These are phyloP conservation scores for Lolium multiflorum DNA, from an alignment of 176 grass and related monocot species.

Conservation along the genomic window DNA sequence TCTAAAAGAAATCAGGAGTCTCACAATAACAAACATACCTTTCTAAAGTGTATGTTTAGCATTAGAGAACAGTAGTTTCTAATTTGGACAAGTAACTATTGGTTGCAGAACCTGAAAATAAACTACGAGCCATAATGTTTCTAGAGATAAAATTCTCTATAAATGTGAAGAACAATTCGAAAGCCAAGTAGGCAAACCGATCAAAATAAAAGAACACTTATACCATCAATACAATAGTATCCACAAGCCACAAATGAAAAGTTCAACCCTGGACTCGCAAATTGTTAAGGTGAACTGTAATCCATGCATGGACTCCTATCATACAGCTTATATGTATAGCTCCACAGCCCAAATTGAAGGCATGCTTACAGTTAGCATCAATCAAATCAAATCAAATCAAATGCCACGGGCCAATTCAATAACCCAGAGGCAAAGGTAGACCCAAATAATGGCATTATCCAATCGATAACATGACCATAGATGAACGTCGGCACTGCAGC, in stretches of 20 bases:
- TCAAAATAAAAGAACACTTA: neutral
- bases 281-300: neutral
- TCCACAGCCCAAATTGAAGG: neutral
- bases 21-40: neutral
- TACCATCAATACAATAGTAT: neutral
- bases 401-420: neutral
- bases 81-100: neutral
- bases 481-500: neutral
- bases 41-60: neutral
- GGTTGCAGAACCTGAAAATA: neutral
- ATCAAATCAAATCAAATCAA: neutral
- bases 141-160: neutral
- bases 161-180: neutral
- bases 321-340: neutral
- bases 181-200: neutral
- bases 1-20: neutral
- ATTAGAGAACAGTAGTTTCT: neutral
- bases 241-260: conserved; percentile 10
- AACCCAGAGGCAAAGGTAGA: neutral
- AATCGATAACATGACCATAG: neutral
- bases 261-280: neutral
- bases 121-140: neutral
- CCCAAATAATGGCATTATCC: neutral
- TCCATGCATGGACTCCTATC: neutral
- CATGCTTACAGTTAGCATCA: neutral